phyloP scores from a whole-genome alignment of 306 rosid genomes.

The Lathyrus aphaca region DNA sequence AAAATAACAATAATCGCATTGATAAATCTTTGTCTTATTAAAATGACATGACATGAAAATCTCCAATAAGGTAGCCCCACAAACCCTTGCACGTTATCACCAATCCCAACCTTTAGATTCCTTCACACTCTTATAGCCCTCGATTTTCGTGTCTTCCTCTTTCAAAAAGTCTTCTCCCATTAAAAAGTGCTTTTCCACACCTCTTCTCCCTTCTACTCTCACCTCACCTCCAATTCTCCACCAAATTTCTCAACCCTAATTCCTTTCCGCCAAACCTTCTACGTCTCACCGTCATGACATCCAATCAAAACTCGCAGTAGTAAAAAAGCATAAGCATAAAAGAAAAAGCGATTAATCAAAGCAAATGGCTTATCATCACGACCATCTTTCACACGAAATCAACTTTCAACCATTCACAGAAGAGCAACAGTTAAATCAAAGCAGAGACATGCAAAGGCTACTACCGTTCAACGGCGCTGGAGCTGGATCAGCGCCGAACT shows the following conservation, averaged over 20 bases:
- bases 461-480: slow-evolving; percentile 31
- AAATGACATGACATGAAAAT: slow-evolving; percentile 1
- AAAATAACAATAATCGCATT: slow-evolving; percentile 24
- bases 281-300: not conserved
- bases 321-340: not conserved
- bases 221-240: not conserved
- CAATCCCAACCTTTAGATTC: slow-evolving; percentile 46
- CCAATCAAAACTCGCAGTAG: not conserved
- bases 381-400: slow-evolving; percentile 55
- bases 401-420: slow-evolving; percentile 53
- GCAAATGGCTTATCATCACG: slow-evolving; percentile 63
- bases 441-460: slow-evolving; percentile 49
- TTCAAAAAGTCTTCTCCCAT: slow-evolving; percentile 24
- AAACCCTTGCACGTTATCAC: slow-evolving; percentile 44
- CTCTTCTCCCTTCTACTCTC: not conserved
- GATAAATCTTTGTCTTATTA: slow-evolving; percentile 48
- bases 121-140: not conserved
- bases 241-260: not conserved
- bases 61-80: slow-evolving; percentile 50
- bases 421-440: slow-evolving; percentile 40
- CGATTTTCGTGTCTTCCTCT: slow-evolving; percentile 38
- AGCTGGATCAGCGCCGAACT: slow-evolving; percentile 44
- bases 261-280: no score
- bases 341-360: not conserved
- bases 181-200: slow-evolving; percentile 35